Conservation (phyloP, 1,284 basidiomycete genomes). For the Retiboletus fuscus region DNA sequence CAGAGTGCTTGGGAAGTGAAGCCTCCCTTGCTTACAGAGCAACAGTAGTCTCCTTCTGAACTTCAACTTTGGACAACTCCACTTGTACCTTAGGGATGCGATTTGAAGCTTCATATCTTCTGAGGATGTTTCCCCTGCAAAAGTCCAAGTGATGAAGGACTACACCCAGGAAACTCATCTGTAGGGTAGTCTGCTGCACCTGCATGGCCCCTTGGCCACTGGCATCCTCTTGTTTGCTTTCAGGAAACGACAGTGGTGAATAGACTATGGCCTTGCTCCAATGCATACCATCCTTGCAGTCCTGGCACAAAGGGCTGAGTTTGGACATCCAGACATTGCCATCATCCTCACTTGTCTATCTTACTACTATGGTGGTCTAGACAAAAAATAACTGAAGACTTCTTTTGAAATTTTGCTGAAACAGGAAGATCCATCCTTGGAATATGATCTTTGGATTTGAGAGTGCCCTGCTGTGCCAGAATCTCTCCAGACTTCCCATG, state of each 20-base stretch:
- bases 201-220: slow-evolving; percentile 59
- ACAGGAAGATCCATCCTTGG: slow-evolving; percentile 57
- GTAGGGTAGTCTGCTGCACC: slow-evolving; percentile 55
- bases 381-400: slow-evolving; percentile 51
- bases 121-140: slow-evolving; percentile 33
- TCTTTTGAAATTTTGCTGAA: slow-evolving; percentile 58
- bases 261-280: slow-evolving; percentile 62
- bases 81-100: slow-evolving; percentile 29
- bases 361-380: slow-evolving; percentile 65
- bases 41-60: slow-evolving; percentile 38
- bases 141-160: slow-evolving; percentile 27
- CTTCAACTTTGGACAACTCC: slow-evolving; percentile 38
- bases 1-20: slow-evolving; percentile 30
- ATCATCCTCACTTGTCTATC: slow-evolving; percentile 62
- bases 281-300: slow-evolving; percentile 62
- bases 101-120: slow-evolving; percentile 42
- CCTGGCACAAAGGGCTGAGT: slow-evolving; percentile 62
- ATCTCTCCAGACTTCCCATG: slow-evolving; percentile 48
- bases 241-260: slow-evolving; percentile 60
- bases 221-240: slow-evolving; percentile 58
- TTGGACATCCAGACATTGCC: slow-evolving; percentile 66
- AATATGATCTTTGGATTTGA: slow-evolving; percentile 59
- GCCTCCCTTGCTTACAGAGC: neutral
- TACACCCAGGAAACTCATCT: slow-evolving; percentile 30
- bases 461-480: slow-evolving; percentile 44